Evolutionary conservation across 495 filamentous ascomycete species (phyloP), one percentile per base, ranked within the genome.

Genomic region (Podospora australis): DNA sequence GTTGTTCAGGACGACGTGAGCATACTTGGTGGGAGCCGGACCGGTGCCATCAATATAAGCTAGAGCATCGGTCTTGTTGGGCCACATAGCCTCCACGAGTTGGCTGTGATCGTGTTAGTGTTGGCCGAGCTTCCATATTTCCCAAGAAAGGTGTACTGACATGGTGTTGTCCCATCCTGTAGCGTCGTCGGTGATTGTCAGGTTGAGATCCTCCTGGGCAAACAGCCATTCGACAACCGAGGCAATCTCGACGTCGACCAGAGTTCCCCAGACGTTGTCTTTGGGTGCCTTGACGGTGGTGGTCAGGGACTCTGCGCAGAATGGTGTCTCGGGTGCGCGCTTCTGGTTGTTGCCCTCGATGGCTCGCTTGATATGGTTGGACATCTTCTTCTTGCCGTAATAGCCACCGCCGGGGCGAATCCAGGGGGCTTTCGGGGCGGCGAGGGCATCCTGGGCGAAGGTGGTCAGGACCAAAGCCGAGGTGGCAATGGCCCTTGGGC

Each of bases 41-140:
- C 48, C 62, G 39, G 48, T 49, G 28, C 60, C 60, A 46, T 75
- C 65, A 8, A 79, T 49, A 52, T 68, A 80, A 2, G 57, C 42
- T 19, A 75, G 46, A 17, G 65, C 70, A 56, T 72, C 72, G 1
- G 74, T 71, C 55, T 79, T 80, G 59, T 79, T 79, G 11, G 76
- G 75, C 44, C 59, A 56, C 47, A 78, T 56, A 11, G 72, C 53
- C 45, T 80, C 77, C 24, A 75, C 60, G n/a, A 70, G 49, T 19
- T 53, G 41, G 10, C 58, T 63, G 30, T 24, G 21, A 16, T 8
- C 19, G 23, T 16, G 46, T 49, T 45, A 48, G 25, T 32, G 20
- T 10, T 20, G n/a, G 8, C 4, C 8, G 13, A 19, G 23, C 13
- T 42, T 11, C 1, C 17, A 25, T 19, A 23, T 39, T 11, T 11